Base-by-base conservation (phyloP, 2,329 filamentous ascomycete species). In the Cercospora beticola region DNA sequence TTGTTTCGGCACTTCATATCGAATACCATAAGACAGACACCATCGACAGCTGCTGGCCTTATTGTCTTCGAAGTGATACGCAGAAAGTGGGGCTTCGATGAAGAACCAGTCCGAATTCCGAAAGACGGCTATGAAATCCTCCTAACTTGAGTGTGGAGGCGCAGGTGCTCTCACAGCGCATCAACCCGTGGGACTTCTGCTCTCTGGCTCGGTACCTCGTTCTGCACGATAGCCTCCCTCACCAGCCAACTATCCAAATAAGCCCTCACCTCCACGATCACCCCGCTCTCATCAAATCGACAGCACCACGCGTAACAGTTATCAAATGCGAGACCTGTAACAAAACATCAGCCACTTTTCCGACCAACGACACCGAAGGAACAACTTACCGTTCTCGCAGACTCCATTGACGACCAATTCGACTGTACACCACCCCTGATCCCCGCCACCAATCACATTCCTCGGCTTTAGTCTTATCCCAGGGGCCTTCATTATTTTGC, bases 31-130 rank as follows among this genome's bases (percentile, higher is more conserved):
- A 83, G 89, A 5, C 90, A 93, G 79, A 89, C 92, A 1, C 91
- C 91, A 0, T 92, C 90, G 76, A 93, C 91, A 1, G 91, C 89
- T 68, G 91, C 91, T 0, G 91, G 90, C 0, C 77, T 94, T 68
- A 92, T 94, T 72, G 91, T 92, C 21, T 94, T 94, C 77, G 91
- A 94, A 80, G 77, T 94, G 56, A 88, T 93, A 43, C 83, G 91
- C 66, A 83, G 90, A 40, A 92, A 92, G 79, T 93, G 92, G 73
- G 89, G 89, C 1, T 83, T 86, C 67, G 84, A 86, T 1, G 83
- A 83, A 18, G 89, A 90, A 61, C 85, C 86, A 74, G 88, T 88
- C 70, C 84, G 84, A 72, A 92, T 91, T 64, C 86, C 84, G 60
- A 87, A 87, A 77, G 89, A 91, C 71, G 89, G 89, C 1, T 91